Conservation (phyloP, 73 alveolate genomes). For the Durusdinium trenchii region DNA sequence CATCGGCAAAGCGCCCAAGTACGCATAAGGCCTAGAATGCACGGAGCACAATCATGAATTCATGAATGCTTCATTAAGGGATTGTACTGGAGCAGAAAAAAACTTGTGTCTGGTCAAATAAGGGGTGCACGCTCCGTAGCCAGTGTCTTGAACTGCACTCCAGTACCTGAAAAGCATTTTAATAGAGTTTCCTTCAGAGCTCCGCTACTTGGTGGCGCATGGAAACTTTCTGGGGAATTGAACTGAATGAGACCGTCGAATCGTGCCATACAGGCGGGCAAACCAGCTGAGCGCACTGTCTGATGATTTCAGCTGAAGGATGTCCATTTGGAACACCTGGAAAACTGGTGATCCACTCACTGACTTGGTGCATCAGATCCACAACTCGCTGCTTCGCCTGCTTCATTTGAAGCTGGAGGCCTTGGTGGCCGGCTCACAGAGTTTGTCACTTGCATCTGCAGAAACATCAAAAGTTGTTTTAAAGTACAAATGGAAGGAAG, state of each 20-base stretch:
- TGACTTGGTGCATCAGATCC: too few relatives aligned
- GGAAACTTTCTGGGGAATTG: background rate
- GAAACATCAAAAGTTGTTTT: too few relatives aligned
- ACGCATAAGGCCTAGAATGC: slow-evolving; percentile 31
- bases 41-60: background rate
- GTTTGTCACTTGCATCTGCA: too few relatives aligned
- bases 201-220: background rate
- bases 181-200: background rate
- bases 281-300: slow-evolving; percentile 16
- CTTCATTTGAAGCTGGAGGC: too few relatives aligned
- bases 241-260: background rate
- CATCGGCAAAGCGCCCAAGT: slow-evolving; percentile 63
- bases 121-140: slow-evolving; percentile 20
- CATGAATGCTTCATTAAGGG: background rate
- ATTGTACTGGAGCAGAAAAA: background rate
- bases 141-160: slow-evolving; percentile 76
- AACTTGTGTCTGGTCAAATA: too few relatives aligned
- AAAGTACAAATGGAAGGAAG: too few relatives aligned
- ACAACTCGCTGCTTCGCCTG: too few relatives aligned
- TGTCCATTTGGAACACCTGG: slow-evolving; percentile 10
- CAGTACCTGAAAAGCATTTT: background rate
- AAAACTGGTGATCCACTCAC: too few relatives aligned
- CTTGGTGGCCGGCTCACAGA: too few relatives aligned
- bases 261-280: background rate
- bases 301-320: slow-evolving; percentile 74